phyloP scores from a whole-genome alignment of 2,329 filamentous ascomycete genomes.

The Monilinia fructigena region DNA sequence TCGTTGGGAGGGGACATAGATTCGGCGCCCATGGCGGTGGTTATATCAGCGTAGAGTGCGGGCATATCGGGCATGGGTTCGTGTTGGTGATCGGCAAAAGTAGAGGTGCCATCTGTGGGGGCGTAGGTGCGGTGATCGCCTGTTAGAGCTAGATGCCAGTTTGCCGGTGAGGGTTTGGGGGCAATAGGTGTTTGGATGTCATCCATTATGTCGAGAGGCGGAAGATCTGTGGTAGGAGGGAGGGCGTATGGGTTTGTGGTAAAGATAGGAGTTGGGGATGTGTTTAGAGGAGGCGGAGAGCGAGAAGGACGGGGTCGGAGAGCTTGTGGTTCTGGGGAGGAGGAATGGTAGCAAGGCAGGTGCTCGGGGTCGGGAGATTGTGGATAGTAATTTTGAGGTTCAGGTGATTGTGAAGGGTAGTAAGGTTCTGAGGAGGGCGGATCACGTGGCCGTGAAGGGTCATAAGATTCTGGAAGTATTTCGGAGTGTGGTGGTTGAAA shows the following conservation, averaged over 20 bases:
- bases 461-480: constrained; percentile 14
- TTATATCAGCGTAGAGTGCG: constrained; percentile 13
- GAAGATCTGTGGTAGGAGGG: constrained; percentile 10
- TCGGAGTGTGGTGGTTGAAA: constrained; percentile 18
- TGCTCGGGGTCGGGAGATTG: background rate
- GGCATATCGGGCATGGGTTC: constrained; percentile 19
- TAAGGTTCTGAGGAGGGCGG: constrained; percentile 1
- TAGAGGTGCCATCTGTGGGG: background rate
- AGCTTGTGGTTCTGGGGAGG: background rate
- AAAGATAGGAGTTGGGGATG: background rate
- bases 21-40: constrained; percentile 7
- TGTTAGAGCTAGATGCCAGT: constrained; percentile 20
- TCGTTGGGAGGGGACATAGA: background rate
- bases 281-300: constrained; percentile 5
- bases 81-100: constrained; percentile 1
- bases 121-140: constrained; percentile 19
- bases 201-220: constrained; percentile 20
- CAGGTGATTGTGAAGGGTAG: constrained; percentile 9
- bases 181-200: constrained; percentile 8
- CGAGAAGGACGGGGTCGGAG: constrained; percentile 7
- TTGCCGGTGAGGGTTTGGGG: background rate
- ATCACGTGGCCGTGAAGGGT: background rate
- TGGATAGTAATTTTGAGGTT: constrained; percentile 9
- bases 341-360: background rate
- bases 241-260: background rate